Evolutionary conservation across 2,329 filamentous ascomycete species (phyloP).

Genomic region (Fusarium pseudocircinatum): DNA sequence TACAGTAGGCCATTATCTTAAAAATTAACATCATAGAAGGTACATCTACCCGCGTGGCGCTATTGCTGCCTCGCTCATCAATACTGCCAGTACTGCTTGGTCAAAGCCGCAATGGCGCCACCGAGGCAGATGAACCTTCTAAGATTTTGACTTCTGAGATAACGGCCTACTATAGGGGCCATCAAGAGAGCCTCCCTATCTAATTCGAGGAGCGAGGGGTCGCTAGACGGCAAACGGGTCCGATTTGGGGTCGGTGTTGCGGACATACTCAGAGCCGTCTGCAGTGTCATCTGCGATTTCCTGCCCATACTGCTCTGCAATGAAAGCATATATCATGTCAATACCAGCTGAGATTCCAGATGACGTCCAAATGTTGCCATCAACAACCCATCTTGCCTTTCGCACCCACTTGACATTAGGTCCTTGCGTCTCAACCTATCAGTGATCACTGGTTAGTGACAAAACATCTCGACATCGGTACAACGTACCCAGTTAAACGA

Average conservation of each 20-base stretch:
- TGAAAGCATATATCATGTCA: conserved; percentile 51
- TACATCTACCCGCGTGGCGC: neutral
- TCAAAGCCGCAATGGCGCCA: too few species aligned
- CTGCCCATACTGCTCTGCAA: conserved; percentile 57
- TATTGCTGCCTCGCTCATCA: neutral
- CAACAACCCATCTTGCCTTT: conserved; percentile 67
- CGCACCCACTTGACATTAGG: conserved; percentile 63
- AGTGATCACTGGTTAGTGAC: neutral
- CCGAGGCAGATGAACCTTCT: too few species aligned
- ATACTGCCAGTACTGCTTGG: too few species aligned
- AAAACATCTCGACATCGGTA: fast-evolving
- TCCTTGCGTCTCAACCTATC: conserved; percentile 50
- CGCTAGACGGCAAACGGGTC: conserved; percentile 63
- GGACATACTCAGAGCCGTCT: conserved; percentile 65
- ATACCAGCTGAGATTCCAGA: conserved; percentile 63
- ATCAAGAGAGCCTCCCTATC: neutral
- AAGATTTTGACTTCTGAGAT: neutral
- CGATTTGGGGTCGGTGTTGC: conserved; percentile 57
- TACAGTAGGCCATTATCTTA: neutral
- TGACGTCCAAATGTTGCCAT: conserved; percentile 70
- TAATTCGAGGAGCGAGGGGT: too few species aligned
- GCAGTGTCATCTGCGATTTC: conserved; percentile 60
- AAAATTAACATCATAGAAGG: neutral
- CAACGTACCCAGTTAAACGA: conserved; percentile 51
- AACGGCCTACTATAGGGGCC: neutral